Percentiles rank a stretch among this genome's conserved stretches.
These are phyloP conservation scores for Suillus sp. DNA, from an alignment of 768 basidiomycete species.

Conservation along the genomic window DNA sequence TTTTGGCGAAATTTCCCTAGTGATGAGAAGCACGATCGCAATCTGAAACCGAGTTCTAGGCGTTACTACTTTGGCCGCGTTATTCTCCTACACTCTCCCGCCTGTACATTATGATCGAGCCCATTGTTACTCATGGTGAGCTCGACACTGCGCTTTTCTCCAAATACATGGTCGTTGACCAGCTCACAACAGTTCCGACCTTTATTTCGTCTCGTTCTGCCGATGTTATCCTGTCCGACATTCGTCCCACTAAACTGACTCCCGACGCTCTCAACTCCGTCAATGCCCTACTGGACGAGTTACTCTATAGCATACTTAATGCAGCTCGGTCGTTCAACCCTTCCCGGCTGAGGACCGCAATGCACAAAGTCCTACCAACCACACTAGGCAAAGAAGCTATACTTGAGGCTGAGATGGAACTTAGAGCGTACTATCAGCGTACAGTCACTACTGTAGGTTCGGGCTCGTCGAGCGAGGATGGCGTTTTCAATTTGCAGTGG, in stretches of 20 bases:
- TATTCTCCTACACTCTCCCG: constrained; percentile 18
- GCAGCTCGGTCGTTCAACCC: constrained; percentile 70
- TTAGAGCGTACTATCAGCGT: constrained; percentile 87
- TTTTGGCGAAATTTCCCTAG: constrained; percentile 8
- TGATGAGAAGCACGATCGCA: constrained; percentile 14
- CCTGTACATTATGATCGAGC: constrained; percentile 45
- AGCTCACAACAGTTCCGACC: constrained; percentile 48
- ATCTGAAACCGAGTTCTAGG: constrained; percentile 11
- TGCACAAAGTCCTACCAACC: constrained; percentile 75
- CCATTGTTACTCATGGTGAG: constrained; percentile 45
- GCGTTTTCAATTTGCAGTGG: constrained; percentile 71
- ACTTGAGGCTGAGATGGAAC: constrained; percentile 89
- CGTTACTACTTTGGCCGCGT: constrained; percentile 8
- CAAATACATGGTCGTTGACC: constrained; percentile 13
- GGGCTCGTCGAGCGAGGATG: constrained; percentile 44
- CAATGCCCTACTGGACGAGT: constrained; percentile 84
- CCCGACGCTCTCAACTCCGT: constrained; percentile 74
- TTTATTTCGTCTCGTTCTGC: constrained; percentile 86
- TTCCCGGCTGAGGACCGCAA: constrained; percentile 69
- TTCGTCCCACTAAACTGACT: constrained; percentile 87
- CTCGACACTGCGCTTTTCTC: constrained; percentile 17
- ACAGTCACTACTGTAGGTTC: constrained; percentile 44
- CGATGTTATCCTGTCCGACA: constrained; percentile 89
- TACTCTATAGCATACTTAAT: constrained; percentile 71
- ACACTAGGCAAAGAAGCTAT: constrained; percentile 89